Conservation (phyloP, 495 filamentous ascomycete species). For the Sporormia fimetaria region DNA sequence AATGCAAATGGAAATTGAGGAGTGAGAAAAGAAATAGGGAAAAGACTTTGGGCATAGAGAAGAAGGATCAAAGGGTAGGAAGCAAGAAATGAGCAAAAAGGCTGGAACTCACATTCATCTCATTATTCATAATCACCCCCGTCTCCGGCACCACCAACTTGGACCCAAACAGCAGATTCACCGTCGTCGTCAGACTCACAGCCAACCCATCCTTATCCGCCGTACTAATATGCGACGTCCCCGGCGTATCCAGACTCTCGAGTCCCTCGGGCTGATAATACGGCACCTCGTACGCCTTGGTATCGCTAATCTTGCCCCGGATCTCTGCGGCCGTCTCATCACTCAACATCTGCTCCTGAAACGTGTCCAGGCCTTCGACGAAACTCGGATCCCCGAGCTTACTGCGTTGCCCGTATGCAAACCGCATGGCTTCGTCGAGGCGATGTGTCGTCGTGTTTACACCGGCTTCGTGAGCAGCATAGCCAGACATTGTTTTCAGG, state of each 20-base stretch:
- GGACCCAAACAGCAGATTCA: conserved; percentile 78
- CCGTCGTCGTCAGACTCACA: conserved; percentile 63
- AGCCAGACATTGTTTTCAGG: conserved; percentile 70
- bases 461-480: conserved; percentile 44
- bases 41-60: conserved; percentile 17
- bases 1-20: no score
- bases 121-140: conserved; percentile 80
- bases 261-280: conserved; percentile 59
- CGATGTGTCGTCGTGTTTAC: conserved; percentile 63
- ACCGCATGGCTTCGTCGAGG: conserved; percentile 75
- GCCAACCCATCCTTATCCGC: conserved; percentile 59
- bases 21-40: no score
- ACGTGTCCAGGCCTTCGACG: conserved; percentile 49
- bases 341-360: conserved; percentile 55
- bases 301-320: conserved; percentile 57
- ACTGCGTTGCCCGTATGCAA: conserved; percentile 64
- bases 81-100: neutral
- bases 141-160: conserved; percentile 70
- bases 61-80: neutral
- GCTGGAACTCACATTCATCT: conserved; percentile 53
- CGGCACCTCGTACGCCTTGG: conserved; percentile 51
- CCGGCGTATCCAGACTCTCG: conserved; percentile 52
- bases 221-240: conserved; percentile 65
- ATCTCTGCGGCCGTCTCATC: conserved; percentile 45
- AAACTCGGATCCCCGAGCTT: conserved; percentile 71